Conservation (phyloP, 2,329 filamentous ascomycete species). For the Fusarium chlamydosporum region DNA sequence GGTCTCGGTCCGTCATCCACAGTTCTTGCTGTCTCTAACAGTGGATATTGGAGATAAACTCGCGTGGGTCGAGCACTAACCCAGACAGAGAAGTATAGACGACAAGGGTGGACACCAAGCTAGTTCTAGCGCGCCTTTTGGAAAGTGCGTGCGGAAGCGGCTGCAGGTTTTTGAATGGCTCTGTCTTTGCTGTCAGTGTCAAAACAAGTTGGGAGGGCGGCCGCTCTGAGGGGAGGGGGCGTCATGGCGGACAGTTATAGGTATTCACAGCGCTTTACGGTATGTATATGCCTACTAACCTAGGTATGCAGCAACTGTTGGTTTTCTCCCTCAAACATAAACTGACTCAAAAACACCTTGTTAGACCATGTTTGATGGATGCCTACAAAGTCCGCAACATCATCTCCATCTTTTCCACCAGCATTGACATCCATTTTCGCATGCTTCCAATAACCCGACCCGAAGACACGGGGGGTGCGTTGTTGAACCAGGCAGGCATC, state of each 20-base stretch:
- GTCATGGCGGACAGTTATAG: neutral
- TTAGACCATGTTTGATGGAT: conserved; percentile 5
- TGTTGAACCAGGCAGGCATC: conserved; percentile 17
- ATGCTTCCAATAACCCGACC: conserved; percentile 43
- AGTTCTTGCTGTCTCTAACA: conserved; percentile 4
- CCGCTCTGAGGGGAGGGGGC: conserved; percentile 22
- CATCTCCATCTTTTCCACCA: conserved; percentile 8
- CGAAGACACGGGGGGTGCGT: conserved; percentile 27
- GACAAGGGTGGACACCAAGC: conserved; percentile 27
- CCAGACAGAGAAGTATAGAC: conserved; percentile 39
- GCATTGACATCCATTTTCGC: conserved; percentile 29
- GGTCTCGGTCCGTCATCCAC: conserved; percentile 31
- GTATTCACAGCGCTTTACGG: neutral
- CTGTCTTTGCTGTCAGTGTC: conserved; percentile 14
- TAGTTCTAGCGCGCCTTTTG: conserved; percentile 36
- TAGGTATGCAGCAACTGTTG: neutral
- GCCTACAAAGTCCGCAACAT: conserved; percentile 28
- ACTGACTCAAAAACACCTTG: conserved; percentile 14
- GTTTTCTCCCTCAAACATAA: neutral
- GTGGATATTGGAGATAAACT: conserved; percentile 43
- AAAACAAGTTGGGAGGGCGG: conserved; percentile 26
- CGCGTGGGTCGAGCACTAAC: conserved; percentile 39
- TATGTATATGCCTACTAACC: too few relatives aligned
- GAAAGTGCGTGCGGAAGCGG: conserved; percentile 35
- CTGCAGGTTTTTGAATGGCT: conserved; percentile 31